phyloP scores from a whole-genome alignment of 164 flowering plant species.

The Amborella trichopoda region DNA sequence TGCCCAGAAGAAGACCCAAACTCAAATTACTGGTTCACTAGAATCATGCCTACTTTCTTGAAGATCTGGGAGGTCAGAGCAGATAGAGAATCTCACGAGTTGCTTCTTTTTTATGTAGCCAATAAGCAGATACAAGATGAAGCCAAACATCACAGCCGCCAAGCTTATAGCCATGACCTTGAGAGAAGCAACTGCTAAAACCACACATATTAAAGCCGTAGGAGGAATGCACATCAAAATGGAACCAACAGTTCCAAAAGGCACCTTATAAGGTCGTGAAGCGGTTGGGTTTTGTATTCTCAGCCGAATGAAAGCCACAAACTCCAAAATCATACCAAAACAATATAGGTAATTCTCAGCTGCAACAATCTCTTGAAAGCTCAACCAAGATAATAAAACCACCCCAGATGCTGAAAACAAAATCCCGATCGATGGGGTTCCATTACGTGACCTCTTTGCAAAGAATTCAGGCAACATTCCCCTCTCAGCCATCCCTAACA shows the following conservation, averaged over 20 bases:
- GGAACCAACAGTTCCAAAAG: conserved; percentile 2
- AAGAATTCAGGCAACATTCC: conserved; percentile 6
- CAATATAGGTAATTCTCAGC: conserved; percentile 8
- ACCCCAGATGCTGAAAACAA: conserved; percentile 6
- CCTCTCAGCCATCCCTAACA: conserved; percentile 6
- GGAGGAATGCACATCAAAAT: conserved; percentile 4
- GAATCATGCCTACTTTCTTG: background rate
- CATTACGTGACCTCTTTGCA: conserved; percentile 3
- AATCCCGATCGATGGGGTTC: conserved; percentile 6
- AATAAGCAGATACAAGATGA: conserved; percentile 2
- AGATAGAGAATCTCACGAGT: conserved; percentile 3
- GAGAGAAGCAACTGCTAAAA: conserved; percentile 5
- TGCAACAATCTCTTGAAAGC: conserved; percentile 7
- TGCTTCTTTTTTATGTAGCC: background rate
- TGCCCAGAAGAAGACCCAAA: too few relatives aligned
- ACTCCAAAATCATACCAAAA: conserved; percentile 9
- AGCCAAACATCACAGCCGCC: conserved; percentile 4
- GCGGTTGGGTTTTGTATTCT: conserved; percentile 4
- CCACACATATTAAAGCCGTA: conserved; percentile 6
- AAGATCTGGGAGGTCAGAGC: conserved; percentile 3
- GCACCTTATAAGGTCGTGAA: conserved; percentile 3
- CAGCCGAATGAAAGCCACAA: conserved; percentile 3
- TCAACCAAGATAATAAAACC: conserved; percentile 6
- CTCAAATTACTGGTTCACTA: background rate
- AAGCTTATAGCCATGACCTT: conserved; percentile 5